A percentile compares a stretch with the other conserved stretches of the same genome.
Evolutionary conservation across 2,329 filamentous ascomycete species (phyloP).

Genomic region (Scedosporium dehoogii): DNA sequence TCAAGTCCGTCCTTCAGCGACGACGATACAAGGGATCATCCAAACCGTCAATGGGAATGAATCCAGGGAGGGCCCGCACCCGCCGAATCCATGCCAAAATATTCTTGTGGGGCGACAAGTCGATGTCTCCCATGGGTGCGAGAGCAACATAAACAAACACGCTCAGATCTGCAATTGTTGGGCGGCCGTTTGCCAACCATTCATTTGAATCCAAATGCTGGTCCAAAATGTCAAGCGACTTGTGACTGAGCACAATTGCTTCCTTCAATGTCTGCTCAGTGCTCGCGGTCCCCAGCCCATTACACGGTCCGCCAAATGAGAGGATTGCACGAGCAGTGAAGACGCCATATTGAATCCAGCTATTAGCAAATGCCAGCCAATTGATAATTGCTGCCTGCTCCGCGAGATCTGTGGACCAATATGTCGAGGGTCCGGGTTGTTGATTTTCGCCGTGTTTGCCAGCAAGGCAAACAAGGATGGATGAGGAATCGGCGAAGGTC

Average conservation of each 20-base stretch:
- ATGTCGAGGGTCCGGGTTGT: background rate
- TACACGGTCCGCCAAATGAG: background rate
- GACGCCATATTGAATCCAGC: slow-evolving; percentile 2
- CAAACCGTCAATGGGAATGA: background rate
- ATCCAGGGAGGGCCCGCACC: background rate
- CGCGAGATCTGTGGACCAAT: background rate
- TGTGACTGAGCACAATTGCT: background rate
- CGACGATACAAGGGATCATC: slow-evolving; percentile 2
- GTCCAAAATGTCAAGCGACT: slow-evolving; percentile 2
- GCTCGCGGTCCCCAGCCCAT: background rate
- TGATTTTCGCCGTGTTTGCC: background rate
- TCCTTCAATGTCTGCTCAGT: background rate
- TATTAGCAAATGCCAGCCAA: slow-evolving; percentile 2
- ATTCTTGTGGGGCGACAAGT: background rate
- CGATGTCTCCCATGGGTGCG: slow-evolving; percentile 3
- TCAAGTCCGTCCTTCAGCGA: background rate
- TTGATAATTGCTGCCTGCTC: slow-evolving; percentile 1
- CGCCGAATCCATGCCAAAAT: slow-evolving; percentile 1
- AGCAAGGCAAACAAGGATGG: slow-evolving; percentile 4
- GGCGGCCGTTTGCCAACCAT: background rate
- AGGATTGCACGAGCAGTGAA: slow-evolving; percentile 3
- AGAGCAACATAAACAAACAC: slow-evolving; percentile 1
- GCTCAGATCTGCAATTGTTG: slow-evolving; percentile 1
- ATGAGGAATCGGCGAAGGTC: slow-evolving; percentile 1
- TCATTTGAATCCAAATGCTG: background rate